phyloP scores from a whole-genome alignment of 1,284 basidiomycete genomes.

The Tilletia indica region DNA sequence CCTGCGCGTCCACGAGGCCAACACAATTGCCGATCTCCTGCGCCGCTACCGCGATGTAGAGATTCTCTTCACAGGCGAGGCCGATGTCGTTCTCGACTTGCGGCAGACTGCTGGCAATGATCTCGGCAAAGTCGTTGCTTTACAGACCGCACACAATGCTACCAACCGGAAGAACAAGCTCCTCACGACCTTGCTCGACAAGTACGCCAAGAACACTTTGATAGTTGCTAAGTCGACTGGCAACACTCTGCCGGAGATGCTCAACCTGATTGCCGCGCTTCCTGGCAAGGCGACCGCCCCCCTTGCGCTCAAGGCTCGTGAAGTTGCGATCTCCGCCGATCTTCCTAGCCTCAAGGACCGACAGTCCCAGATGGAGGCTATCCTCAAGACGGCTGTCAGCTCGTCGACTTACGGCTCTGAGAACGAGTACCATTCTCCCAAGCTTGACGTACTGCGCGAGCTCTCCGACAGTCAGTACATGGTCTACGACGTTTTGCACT shows the following conservation, averaged over 20 bases:
- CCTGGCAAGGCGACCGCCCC: conserved; percentile 60
- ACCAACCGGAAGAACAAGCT: conserved; percentile 89
- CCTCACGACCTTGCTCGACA: conserved; percentile 78
- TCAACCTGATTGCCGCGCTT: conserved; percentile 68
- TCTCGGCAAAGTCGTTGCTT: conserved; percentile 79
- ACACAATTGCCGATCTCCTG: conserved; percentile 71
- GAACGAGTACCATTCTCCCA: conserved; percentile 64
- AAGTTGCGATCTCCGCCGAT: conserved; percentile 91
- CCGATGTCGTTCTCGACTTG: conserved; percentile 83
- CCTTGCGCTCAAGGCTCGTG: conserved; percentile 84
- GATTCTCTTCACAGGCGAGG: conserved; percentile 84
- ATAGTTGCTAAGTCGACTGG: conserved; percentile 39
- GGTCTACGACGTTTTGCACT: conserved; percentile 92
- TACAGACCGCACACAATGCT: conserved; percentile 93
- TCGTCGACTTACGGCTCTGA: conserved; percentile 81
- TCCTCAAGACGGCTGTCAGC: conserved; percentile 82
- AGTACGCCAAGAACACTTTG: conserved; percentile 53
- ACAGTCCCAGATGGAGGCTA: conserved; percentile 85
- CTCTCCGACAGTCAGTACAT: conserved; percentile 94
- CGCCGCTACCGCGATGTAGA: conserved; percentile 79
- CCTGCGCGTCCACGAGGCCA: conserved; percentile 81
- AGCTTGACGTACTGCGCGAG: conserved; percentile 82
- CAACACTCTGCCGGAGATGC: conserved; percentile 41
- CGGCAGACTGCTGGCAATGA: conserved; percentile 89
- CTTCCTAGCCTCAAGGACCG: conserved; percentile 97